A percentile compares a stretch with the other conserved stretches of the same genome.
phyloP scores from a whole-genome alignment of 2,329 filamentous ascomycete species.

The Trichoderma sp. region DNA sequence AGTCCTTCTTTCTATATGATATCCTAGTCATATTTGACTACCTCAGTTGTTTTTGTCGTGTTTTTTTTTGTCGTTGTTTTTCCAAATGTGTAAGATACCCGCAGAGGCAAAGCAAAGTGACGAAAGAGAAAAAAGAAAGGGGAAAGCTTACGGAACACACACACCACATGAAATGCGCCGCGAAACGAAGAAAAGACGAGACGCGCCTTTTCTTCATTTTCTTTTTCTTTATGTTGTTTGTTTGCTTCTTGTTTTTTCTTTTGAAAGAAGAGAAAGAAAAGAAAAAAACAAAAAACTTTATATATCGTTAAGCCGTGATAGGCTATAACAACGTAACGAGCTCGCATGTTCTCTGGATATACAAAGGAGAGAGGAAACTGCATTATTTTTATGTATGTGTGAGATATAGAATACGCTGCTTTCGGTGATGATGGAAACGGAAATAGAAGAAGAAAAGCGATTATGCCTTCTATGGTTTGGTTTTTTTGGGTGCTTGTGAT shows the following conservation, averaged over 20 bases:
- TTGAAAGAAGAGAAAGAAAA: background rate
- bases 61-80: slow-evolving; percentile 10
- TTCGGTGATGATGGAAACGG: slow-evolving; percentile 16
- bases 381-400: slow-evolving; percentile 13
- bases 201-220: background rate
- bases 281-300: background rate
- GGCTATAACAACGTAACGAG: background rate
- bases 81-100: slow-evolving; percentile 20
- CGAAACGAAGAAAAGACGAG: background rate
- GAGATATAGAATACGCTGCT: slow-evolving; percentile 14
- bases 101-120: slow-evolving; percentile 19
- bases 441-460: slow-evolving; percentile 9
- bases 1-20: slow-evolving; percentile 12
- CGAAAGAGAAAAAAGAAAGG: background rate
- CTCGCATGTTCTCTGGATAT: slow-evolving; percentile 4
- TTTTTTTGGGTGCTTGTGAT: background rate
- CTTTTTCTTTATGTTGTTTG: background rate
- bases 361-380: slow-evolving; percentile 6
- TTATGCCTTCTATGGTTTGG: slow-evolving; percentile 8
- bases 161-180: background rate
- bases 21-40: slow-evolving; percentile 13
- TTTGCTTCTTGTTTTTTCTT: background rate
- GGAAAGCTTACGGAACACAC: background rate
- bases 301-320: background rate
- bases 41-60: slow-evolving; percentile 10